Base-by-base conservation (phyloP, 176 grass and related monocot species). In the Paspalum notatum region DNA sequence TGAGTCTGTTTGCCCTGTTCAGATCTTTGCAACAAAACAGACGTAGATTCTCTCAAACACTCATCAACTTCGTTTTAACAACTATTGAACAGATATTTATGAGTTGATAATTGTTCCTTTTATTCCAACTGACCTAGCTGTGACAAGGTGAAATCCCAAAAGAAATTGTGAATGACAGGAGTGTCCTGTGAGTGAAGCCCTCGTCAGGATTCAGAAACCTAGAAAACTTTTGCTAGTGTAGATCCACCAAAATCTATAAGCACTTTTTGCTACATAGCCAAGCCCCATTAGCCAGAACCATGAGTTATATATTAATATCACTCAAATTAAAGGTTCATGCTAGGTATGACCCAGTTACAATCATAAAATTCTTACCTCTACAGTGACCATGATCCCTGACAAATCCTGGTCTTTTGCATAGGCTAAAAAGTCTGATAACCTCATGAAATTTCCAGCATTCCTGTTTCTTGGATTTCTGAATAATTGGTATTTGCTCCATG, bases 401-500 rank as follows among this genome's bases (percentile, higher is more conserved):
- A 95, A 69, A 79, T 90, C 81, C 67, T 90, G 88, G 26, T 21
- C 87, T 73, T 95, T 91, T 48, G 92, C 72, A 74, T 93, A 98
- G 25, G 55, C 41, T 78, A 98, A 82, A 75, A 98, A 98, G 58
- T 98, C 96, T 48, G 88, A 91, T 44, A 98, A 76, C 82, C 68
- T 93, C 90, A 86, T 95, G 84, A 85, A 98, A 49, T 46, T 98
- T 71, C 92, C 92, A 6, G 72, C 78, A 58, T 95, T 95, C 41
- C 5, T 78, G 70, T 90, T 84, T 79, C 78, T 84, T 13, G 92
- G 96, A 69, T 95, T 98, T 86, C 96, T 88, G 27, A 12, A 38
- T 21, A 91, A 7, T 0, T 0, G 0, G 22, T 0, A 91, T 0
- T 0, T 0, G 5, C 3, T 47, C 43, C 41, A 41, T 61, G 90